phyloP scores from a whole-genome alignment of 2,329 filamentous ascomycete species.

The Truncatella angustata region DNA sequence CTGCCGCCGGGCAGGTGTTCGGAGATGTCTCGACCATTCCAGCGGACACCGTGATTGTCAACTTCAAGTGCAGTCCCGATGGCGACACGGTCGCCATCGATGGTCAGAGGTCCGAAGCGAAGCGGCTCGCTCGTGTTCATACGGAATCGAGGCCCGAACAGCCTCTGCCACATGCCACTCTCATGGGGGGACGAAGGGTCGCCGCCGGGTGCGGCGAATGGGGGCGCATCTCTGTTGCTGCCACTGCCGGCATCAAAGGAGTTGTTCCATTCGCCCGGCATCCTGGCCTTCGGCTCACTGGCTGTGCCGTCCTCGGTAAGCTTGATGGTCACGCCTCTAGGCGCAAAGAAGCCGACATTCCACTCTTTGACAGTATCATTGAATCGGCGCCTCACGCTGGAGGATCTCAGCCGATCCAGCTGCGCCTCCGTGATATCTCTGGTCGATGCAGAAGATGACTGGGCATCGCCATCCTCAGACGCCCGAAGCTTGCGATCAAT shows the following conservation, averaged over 20 bases:
- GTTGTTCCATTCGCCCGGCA: slow-evolving; percentile 32
- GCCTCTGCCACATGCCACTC: slow-evolving; percentile 5
- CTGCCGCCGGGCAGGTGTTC: slow-evolving; percentile 8
- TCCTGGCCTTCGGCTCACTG: slow-evolving; percentile 6
- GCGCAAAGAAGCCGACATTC: slow-evolving; percentile 56
- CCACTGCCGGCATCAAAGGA: not conserved
- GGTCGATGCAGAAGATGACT: slow-evolving; percentile 22
- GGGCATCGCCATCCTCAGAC: slow-evolving; percentile 29
- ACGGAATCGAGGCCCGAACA: slow-evolving; percentile 13
- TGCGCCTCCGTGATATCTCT: slow-evolving; percentile 40
- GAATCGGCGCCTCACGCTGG: slow-evolving; percentile 26
- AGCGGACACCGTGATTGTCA: slow-evolving; percentile 43
- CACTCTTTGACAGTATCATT: slow-evolving; percentile 49
- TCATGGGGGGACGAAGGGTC: no score
- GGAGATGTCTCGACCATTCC: slow-evolving; percentile 43
- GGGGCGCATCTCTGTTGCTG: not conserved
- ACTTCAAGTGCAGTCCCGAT: slow-evolving; percentile 42
- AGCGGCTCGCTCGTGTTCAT: slow-evolving; percentile 22
- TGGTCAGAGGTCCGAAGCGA: slow-evolving; percentile 35
- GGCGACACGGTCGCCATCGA: slow-evolving; percentile 42
- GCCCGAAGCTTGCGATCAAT: slow-evolving; percentile 47
- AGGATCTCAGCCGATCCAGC: slow-evolving; percentile 33
- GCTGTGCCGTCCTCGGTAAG: slow-evolving; percentile 19
- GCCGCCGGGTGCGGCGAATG: not conserved
- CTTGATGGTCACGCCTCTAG: slow-evolving; percentile 44